Conservation (phyloP, 805 yeast species). For the Yarrowia sp. region DNA sequence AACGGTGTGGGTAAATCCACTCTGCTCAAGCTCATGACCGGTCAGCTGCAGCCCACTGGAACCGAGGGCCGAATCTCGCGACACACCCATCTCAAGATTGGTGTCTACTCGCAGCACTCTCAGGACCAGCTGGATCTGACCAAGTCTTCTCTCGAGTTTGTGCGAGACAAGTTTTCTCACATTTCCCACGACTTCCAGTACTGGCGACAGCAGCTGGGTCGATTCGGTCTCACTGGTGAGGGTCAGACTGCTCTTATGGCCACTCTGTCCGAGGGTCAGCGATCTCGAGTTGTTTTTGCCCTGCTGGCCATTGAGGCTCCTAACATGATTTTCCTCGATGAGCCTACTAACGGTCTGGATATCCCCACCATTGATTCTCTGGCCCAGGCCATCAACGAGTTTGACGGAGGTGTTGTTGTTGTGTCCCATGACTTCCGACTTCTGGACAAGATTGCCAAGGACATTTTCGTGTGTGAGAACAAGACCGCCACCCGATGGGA, state of each 20-base stretch:
- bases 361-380: conserved; percentile 96
- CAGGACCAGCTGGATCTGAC: conserved; percentile 96
- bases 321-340: conserved; percentile 91
- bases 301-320: conserved; percentile 92
- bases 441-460: conserved; percentile 95
- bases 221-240: conserved; percentile 98
- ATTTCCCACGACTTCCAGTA: conserved; percentile 97
- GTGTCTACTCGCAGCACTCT: conserved; percentile 98
- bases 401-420: conserved; percentile 97
- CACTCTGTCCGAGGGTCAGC: conserved; percentile 97
- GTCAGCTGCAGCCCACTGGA: conserved; percentile 79
- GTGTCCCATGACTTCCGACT: conserved; percentile 99
- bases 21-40: conserved; percentile 92
- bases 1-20: conserved; percentile 99
- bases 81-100: conserved; percentile 96
- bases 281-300: conserved; percentile 98
- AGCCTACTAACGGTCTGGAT: conserved; percentile 99
- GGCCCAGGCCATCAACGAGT: conserved; percentile 91
- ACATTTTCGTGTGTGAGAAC: conserved; percentile 93
- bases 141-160: conserved; percentile 92
- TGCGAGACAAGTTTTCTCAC: conserved; percentile 84
- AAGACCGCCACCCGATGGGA: conserved; percentile 97
- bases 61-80: conserved; percentile 85
- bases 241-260: conserved; percentile 99
- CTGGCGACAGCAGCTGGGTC: conserved; percentile 92